These are phyloP conservation scores for Gossypium gossypioides DNA, from an alignment of 441 rosid genomes.

Conservation along the genomic window DNA sequence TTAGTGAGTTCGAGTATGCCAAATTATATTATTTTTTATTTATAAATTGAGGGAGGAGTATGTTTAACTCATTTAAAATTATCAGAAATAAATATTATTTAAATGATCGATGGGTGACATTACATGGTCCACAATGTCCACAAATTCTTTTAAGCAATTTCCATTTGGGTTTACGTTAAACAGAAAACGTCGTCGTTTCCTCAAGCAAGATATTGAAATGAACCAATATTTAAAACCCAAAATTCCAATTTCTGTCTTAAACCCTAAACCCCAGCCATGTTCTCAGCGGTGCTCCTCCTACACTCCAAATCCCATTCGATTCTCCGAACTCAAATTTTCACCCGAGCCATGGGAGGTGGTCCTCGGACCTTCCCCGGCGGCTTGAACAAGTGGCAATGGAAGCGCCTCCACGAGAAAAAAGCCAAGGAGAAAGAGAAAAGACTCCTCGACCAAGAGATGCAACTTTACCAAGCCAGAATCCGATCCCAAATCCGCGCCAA, in stretches of 20 bases:
- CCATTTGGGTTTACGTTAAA: no score
- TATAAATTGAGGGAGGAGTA: no score
- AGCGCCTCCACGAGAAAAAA: conserved; percentile 87
- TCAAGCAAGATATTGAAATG: neutral
- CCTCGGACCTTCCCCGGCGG: conserved; percentile 94
- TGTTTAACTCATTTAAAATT: no score
- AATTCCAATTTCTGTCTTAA: neutral
- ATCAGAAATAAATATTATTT: no score
- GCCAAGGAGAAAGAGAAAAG: conserved; percentile 78
- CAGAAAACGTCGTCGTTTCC: neutral
- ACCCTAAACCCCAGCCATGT: conserved; percentile 29
- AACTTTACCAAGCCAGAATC: conserved; percentile 69
- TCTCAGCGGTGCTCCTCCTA: conserved; percentile 30
- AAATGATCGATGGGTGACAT: no score
- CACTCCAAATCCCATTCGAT: conserved; percentile 24
- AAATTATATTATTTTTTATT: no score
- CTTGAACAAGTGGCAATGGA: conserved; percentile 96
- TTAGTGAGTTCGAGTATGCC: no score
- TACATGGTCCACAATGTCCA: no score
- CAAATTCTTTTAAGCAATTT: no score
- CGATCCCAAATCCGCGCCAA: conserved; percentile 62
- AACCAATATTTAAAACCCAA: neutral
- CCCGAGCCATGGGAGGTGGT: conserved; percentile 84
- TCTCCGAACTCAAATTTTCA: conserved; percentile 28
- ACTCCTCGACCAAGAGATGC: conserved; percentile 83